Evolutionary conservation across 129 eudicot species (phyloP).

Genomic region (Cynara cardunculus): DNA sequence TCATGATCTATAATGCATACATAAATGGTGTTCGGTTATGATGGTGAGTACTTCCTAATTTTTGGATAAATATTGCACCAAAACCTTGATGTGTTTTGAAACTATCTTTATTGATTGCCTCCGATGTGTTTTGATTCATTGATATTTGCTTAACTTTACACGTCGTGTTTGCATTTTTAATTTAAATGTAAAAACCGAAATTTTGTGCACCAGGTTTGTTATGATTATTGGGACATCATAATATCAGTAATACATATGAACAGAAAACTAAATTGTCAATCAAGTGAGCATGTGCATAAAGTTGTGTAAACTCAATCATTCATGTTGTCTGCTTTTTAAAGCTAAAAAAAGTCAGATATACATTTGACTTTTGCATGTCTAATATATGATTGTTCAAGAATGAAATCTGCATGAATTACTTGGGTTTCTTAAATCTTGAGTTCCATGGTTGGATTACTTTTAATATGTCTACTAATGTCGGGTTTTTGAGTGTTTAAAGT

Average conservation of each 20-base stretch:
- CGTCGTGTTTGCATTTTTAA: not conserved
- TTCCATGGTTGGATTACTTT: not conserved
- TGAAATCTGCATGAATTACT: conserved; percentile 4
- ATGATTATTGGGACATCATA: conserved; percentile 17
- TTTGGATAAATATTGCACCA: not conserved
- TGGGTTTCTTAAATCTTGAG: not conserved
- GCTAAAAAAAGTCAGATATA: conserved; percentile 1
- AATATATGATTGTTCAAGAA: conserved; percentile 10
- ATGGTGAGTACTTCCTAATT: not conserved
- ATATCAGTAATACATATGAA: conserved; percentile 10
- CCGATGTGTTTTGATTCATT: not conserved
- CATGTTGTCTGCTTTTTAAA: conserved; percentile 13
- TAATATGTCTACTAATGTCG: not conserved
- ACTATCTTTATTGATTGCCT: not conserved
- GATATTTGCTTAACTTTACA: conserved; percentile 2
- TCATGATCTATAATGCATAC: not conserved
- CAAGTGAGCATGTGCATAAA: conserved; percentile 26
- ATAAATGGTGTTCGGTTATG: not conserved
- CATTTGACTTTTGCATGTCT: conserved; percentile 14
- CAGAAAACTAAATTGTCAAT: conserved; percentile 20
- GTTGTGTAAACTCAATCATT: conserved; percentile 16
- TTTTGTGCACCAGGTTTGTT: conserved; percentile 11
- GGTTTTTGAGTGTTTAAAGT: not conserved
- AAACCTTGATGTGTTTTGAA: not conserved
- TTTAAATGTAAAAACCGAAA: not conserved